A percentile compares a stretch with the other conserved stretches of the same genome.
phyloP scores from a whole-genome alignment of 2,329 filamentous ascomycete genomes.

The Tolypocladium inflatum region DNA sequence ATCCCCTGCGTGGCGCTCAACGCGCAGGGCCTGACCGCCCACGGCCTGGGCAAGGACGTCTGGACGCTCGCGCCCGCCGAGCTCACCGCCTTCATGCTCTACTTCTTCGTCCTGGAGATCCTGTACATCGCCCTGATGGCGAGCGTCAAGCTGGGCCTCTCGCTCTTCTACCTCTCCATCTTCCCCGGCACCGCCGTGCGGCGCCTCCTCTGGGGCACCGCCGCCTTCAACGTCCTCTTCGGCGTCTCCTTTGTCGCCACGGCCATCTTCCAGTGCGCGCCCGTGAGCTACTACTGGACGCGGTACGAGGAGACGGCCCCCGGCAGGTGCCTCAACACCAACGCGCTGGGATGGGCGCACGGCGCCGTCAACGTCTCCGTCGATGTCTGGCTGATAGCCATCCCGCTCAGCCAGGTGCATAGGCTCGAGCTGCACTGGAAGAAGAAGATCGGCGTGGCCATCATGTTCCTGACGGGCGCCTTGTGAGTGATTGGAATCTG shows the following conservation, averaged over 20 bases:
- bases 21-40: not conserved
- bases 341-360: not conserved
- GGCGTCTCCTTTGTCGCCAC: not conserved
- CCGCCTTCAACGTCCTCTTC: not conserved
- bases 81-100: not conserved
- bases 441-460: slow-evolving; percentile 1
- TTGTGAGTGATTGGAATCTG: not conserved
- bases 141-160: not conserved
- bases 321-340: slow-evolving; percentile 1
- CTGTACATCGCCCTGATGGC: not conserved
- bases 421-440: slow-evolving; percentile 2
- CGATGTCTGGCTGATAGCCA: slow-evolving; percentile 1
- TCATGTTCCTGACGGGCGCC: slow-evolving; percentile 3
- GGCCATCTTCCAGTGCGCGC: not conserved
- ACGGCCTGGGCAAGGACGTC: not conserved
- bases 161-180: not conserved
- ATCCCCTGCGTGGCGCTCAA: not conserved
- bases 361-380: slow-evolving; percentile 1
- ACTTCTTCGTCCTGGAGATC: not conserved
- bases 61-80: not conserved
- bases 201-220: not conserved
- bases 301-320: not conserved
- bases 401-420: slow-evolving; percentile 1
- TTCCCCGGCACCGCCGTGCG: not conserved
- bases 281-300: slow-evolving; percentile 1